Evolutionary conservation across 345 rosid genomes (phyloP).

Genomic region (Euphorbia lathyris): DNA sequence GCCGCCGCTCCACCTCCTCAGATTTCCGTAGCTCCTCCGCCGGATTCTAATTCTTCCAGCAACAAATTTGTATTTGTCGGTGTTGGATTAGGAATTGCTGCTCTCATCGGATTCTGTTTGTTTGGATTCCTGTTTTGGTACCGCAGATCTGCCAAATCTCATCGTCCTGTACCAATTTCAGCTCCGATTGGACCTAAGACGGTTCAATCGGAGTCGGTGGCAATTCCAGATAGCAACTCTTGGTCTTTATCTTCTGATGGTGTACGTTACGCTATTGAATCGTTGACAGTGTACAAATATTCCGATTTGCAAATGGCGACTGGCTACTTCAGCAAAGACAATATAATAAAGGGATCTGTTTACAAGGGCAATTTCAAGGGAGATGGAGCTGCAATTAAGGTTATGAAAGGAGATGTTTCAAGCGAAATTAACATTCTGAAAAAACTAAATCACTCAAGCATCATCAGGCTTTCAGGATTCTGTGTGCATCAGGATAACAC

Average conservation of each 20-base stretch:
- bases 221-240: conserved; percentile 30
- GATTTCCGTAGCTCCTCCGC: conserved; percentile 5
- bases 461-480: conserved; percentile 82
- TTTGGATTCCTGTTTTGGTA: conserved; percentile 35
- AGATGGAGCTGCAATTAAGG: conserved; percentile 73
- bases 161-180: conserved; percentile 7
- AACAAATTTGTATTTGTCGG: conserved; percentile 49
- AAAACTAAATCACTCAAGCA: conserved; percentile 72
- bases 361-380: conserved; percentile 64
- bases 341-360: conserved; percentile 62
- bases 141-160: conserved; percentile 17
- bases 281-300: conserved; percentile 60
- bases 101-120: conserved; percentile 27
- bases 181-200: conserved; percentile 15
- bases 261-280: conserved; percentile 50
- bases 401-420: conserved; percentile 76
- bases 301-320: conserved; percentile 61
- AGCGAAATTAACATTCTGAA: conserved; percentile 73
- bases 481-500: conserved; percentile 70
- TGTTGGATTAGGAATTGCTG: conserved; percentile 48
- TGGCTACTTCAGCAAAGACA: conserved; percentile 48
- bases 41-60: conserved; percentile 41
- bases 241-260: conserved; percentile 49
- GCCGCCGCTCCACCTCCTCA: conserved; percentile 19
- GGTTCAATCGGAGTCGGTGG: conserved; percentile 27